A percentile compares a stretch with the other conserved stretches of the same genome.
These are phyloP conservation scores for Coemansia sp. DNA, from an alignment of 192 early-diverging fungal genomes.

Conservation along the genomic window DNA sequence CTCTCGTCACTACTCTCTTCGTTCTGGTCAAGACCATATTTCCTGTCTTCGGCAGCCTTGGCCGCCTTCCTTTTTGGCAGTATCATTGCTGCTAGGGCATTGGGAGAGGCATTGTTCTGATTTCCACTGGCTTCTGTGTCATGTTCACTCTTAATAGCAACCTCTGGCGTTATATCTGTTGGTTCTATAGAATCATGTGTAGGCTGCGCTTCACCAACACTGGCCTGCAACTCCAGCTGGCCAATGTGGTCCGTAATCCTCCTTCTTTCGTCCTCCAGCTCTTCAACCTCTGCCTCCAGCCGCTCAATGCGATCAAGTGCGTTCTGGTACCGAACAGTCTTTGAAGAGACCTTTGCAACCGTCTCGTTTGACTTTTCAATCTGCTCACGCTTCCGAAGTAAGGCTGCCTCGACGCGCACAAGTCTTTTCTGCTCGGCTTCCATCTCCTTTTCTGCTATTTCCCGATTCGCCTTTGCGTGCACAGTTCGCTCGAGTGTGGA, in stretches of 20 bases:
- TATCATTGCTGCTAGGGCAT: neutral
- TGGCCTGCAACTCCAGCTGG: neutral
- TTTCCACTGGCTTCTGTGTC: neutral
- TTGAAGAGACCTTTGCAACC: constrained; percentile 19
- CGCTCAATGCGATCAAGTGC: constrained; percentile 17
- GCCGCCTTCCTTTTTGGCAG: constrained; percentile 12
- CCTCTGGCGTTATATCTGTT: neutral
- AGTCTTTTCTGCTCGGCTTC: constrained; percentile 68
- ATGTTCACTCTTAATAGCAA: neutral
- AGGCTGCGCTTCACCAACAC: neutral
- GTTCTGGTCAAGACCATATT: neutral
- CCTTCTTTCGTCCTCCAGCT: constrained; percentile 30
- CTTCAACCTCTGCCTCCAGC: constrained; percentile 13
- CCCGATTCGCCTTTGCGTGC: constrained; percentile 63
- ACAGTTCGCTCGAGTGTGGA: constrained; percentile 63
- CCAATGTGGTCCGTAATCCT: constrained; percentile 27
- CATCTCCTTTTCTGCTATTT: constrained; percentile 62
- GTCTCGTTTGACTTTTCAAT: constrained; percentile 22
- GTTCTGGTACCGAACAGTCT: constrained; percentile 44
- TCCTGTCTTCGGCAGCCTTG: constrained; percentile 7
- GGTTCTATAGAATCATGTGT: neutral
- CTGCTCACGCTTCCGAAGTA: constrained; percentile 21
- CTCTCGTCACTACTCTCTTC: constrained; percentile 63
- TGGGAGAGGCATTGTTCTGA: neutral
- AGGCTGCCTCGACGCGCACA: constrained; percentile 41